Conservation (phyloP, 495 filamentous ascomycete species). For the Xylaria nigripes region DNA sequence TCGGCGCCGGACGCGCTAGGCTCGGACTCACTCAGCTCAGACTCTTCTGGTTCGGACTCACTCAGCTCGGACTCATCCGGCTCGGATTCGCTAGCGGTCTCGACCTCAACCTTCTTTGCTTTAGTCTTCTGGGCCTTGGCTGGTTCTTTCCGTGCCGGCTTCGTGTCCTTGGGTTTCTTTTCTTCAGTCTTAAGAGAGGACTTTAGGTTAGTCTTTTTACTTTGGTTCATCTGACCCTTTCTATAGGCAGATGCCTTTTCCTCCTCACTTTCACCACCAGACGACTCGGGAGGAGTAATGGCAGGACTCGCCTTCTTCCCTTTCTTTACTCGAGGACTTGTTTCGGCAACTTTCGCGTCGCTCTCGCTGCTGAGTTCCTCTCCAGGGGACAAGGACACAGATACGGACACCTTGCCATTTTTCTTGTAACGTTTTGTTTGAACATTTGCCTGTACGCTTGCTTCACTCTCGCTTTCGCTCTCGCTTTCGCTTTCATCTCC, state of each 20-base stretch:
- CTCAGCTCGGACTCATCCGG: neutral
- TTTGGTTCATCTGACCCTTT: neutral
- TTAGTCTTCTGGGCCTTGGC: constrained; percentile 9
- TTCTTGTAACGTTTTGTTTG: neutral
- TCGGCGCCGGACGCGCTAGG: constrained; percentile 2
- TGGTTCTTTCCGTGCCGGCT: constrained; percentile 5
- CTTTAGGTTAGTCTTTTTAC: neutral
- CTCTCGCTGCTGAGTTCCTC: neutral
- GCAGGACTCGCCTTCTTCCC: neutral
- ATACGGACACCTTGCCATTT: neutral
- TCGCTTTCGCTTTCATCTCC: constrained; percentile 4
- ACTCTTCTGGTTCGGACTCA: constrained; percentile 6
- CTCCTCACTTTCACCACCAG: neutral
- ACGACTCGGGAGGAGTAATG: neutral
- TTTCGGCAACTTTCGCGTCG: neutral
- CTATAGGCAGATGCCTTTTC: neutral
- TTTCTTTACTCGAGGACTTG: neutral
- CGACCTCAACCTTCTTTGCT: constrained; percentile 8
- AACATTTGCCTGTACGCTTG: constrained; percentile 1
- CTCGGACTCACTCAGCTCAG: constrained; percentile 6
- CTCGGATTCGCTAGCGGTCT: constrained; percentile 3
- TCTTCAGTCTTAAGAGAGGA: neutral
- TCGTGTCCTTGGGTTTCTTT: neutral
- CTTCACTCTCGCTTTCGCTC: too few relatives aligned
- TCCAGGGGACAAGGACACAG: neutral